Evolutionary conservation across 2,329 filamentous ascomycete genomes (phyloP).

Genomic region (Atkinsonella hypoxylon): DNA sequence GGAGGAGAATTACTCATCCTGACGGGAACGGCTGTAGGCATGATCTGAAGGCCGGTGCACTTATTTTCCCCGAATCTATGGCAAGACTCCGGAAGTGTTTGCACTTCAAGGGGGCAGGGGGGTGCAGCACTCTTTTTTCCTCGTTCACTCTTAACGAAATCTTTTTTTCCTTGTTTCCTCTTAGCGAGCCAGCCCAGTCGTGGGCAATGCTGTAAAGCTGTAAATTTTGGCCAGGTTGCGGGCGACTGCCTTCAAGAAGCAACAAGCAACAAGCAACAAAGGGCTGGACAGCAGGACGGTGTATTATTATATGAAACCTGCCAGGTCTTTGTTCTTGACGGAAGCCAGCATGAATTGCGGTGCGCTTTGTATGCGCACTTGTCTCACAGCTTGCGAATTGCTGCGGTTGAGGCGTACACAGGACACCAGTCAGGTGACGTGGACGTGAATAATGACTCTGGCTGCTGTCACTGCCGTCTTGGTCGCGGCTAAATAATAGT

Average conservation of each 20-base stretch:
- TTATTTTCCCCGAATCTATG: background rate
- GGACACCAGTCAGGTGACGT: background rate
- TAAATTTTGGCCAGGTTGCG: background rate
- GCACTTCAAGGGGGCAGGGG: background rate
- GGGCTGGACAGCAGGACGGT: background rate
- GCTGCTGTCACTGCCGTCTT: background rate
- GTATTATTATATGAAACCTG: background rate
- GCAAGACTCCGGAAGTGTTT: background rate
- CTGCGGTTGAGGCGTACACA: background rate
- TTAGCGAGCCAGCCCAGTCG: no score
- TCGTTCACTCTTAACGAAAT: background rate
- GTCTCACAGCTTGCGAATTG: no score
- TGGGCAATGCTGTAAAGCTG: no score
- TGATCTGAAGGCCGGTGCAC: background rate
- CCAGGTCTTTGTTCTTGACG: background rate
- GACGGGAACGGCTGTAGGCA: background rate
- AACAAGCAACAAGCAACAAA: background rate
- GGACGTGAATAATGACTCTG: background rate
- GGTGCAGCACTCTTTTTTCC: background rate
- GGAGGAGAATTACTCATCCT: slow-evolving; percentile 17
- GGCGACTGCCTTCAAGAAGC: background rate
- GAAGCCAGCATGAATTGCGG: background rate
- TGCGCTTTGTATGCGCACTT: no score
- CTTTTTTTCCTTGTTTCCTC: no score
- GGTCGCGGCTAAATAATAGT: background rate